Conservation (phyloP, 2,329 filamentous ascomycete genomes). For the Scedosporium aurantiacum region DNA sequence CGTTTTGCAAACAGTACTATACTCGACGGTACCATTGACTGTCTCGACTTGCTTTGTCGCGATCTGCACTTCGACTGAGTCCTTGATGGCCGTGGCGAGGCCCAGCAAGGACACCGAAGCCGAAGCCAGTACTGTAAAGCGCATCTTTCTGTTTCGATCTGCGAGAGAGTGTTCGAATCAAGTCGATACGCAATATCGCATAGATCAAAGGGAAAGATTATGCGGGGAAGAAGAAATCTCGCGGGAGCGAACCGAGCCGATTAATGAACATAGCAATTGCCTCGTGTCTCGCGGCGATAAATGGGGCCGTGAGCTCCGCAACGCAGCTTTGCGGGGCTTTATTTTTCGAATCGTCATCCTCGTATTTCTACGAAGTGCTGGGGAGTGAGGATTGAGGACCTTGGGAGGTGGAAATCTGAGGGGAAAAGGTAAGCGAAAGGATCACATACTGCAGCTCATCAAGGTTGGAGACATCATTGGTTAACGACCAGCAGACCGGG, state of each 20-base stretch:
- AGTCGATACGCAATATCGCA: neutral
- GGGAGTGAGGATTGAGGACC: too few relatives aligned
- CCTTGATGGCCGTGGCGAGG: neutral
- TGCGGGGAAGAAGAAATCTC: neutral
- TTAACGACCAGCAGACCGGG: neutral
- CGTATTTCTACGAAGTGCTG: too few relatives aligned
- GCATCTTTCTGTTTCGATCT: neutral
- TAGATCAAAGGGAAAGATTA: neutral
- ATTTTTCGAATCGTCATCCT: too few relatives aligned
- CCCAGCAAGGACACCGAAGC: neutral
- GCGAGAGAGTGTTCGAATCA: neutral
- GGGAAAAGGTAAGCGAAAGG: neutral
- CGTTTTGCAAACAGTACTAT: slow-evolving; percentile 1
- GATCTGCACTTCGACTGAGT: neutral
- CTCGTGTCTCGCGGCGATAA: too few relatives aligned
- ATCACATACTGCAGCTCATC: neutral
- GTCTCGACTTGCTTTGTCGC: neutral
- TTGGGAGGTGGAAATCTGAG: neutral
- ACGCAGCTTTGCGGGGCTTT: too few relatives aligned
- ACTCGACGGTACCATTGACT: slow-evolving; percentile 6
- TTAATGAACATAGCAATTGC: too few relatives aligned
- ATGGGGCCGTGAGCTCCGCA: too few relatives aligned
- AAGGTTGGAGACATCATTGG: neutral
- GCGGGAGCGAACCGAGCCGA: too few relatives aligned
- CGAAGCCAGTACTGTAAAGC: neutral